These are phyloP conservation scores for Salix udensis DNA, from an alignment of 345 rosid genomes.

Conservation along the genomic window DNA sequence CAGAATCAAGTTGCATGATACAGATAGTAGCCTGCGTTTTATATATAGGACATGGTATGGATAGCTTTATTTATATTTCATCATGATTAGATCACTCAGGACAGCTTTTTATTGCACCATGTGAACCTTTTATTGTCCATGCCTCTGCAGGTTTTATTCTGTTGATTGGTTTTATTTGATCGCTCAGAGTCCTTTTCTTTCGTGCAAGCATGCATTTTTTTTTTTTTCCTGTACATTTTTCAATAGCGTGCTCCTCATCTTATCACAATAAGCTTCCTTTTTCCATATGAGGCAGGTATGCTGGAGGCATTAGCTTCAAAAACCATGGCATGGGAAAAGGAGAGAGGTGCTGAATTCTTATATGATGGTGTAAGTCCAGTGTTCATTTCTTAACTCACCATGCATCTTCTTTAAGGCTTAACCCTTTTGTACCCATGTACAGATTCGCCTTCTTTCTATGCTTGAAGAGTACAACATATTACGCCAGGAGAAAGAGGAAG, in stretches of 20 bases:
- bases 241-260: background rate
- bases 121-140: background rate
- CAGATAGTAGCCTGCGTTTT: background rate
- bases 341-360: slow-evolving; percentile 66
- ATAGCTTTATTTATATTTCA: background rate
- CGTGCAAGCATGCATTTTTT: background rate
- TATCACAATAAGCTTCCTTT: background rate
- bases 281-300: slow-evolving; percentile 49
- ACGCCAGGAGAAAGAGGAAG: slow-evolving; percentile 94
- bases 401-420: background rate
- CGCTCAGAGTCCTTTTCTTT: background rate
- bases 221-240: background rate
- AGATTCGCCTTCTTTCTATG: slow-evolving; percentile 86
- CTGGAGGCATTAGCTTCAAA: slow-evolving; percentile 81
- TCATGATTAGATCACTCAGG: background rate
- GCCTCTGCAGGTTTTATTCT: background rate
- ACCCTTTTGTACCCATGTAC: slow-evolving; percentile 16
- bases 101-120: background rate
- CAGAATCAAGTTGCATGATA: background rate
- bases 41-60: background rate
- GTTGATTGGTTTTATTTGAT: background rate
- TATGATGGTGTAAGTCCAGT: slow-evolving; percentile 80
- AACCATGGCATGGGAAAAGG: slow-evolving; percentile 86
- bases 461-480: slow-evolving; percentile 75
- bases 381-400: background rate